A percentile compares a stretch with the other conserved stretches of the same genome.
Conservation (phyloP, 805 yeast species). For the Wickerhamomyces bovis region DNA sequence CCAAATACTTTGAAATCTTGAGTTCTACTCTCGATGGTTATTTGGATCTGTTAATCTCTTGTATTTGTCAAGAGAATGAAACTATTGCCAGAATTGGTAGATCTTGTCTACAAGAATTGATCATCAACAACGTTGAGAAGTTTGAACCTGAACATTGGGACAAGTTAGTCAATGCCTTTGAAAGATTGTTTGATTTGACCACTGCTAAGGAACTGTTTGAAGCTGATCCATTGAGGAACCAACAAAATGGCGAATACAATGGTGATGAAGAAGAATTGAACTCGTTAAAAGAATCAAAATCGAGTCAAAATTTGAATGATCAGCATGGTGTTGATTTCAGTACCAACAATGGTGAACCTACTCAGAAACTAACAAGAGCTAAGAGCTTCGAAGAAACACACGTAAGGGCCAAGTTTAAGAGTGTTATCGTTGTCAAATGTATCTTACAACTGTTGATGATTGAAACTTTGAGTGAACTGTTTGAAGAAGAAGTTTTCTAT, state of each 20-base stretch:
- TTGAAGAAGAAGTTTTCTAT: constrained; percentile 66
- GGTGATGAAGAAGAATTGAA: constrained; percentile 2
- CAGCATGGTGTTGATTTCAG: constrained; percentile 22
- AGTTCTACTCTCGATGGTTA: constrained; percentile 73
- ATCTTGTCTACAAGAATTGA: constrained; percentile 74
- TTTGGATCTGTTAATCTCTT: constrained; percentile 69
- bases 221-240: constrained; percentile 34
- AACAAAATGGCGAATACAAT: constrained; percentile 12
- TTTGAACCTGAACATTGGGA: constrained; percentile 72
- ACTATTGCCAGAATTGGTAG: constrained; percentile 94
- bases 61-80: constrained; percentile 95
- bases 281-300: not conserved
- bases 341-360: constrained; percentile 24
- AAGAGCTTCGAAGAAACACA: constrained; percentile 33
- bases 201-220: constrained; percentile 82
- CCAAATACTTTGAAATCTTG: constrained; percentile 74
- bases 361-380: constrained; percentile 6
- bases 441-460: constrained; percentile 86
- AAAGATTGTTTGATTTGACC: constrained; percentile 67
- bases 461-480: constrained; percentile 75
- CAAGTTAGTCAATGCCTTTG: constrained; percentile 58
- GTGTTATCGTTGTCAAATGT: constrained; percentile 84
- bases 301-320: constrained; percentile 5
- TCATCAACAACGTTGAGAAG: constrained; percentile 65
- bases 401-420: constrained; percentile 48